Evolutionary conservation across 2,329 filamentous ascomycete species (phyloP), one percentile per base, ranked within the genome.

Genomic region (Epicoccum sorghinum): DNA sequence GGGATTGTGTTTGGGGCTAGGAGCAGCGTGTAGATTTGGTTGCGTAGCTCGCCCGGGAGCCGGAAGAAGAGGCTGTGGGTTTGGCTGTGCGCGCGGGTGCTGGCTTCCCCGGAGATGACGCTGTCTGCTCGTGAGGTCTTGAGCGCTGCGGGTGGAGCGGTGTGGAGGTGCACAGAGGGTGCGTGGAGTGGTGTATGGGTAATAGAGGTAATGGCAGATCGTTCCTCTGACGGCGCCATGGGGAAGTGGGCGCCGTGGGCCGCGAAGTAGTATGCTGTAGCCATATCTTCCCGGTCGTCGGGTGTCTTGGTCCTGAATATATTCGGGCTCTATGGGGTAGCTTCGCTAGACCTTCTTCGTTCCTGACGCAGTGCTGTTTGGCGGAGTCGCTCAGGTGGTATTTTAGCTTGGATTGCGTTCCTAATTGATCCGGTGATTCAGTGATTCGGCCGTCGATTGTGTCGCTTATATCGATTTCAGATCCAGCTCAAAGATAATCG

Each of bases 31-130:
- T 80, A 83, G 29, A 89, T 82, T 65, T 88, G 80, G 49, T 87
- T 83, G 33, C 81, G 80, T 3, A 89, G 78, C 62, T 89, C 86
- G 2, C 79, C 78, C 23, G 88, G 81, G 1, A 89, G 78, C 13
- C 60, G 67, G 70, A 80, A 77, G 50, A 80, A 60, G 4, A 57
- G 36, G 0, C 62, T 67, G 13, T 47, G 29, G 8, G 54, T 8
- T 47, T 71, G 68, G 1, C 46, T 7, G 29, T 48, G 41, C 6
- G 49, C 54, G 18, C 43, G 32, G 13, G 27, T 18, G 37, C 32
- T 25, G 40, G 40, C 22, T 23, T 29, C 5, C 7, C 9, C 27
- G 3, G 51, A 37, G 40, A 51, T 23, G 30, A 44, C 47, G 40
- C 42, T 37, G 23, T 57, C 50, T 51, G 48, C 33, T 24, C 35